These are phyloP conservation scores for Leishmania mexicana DNA, from an alignment of 208 protist species.

Conservation along the genomic window DNA sequence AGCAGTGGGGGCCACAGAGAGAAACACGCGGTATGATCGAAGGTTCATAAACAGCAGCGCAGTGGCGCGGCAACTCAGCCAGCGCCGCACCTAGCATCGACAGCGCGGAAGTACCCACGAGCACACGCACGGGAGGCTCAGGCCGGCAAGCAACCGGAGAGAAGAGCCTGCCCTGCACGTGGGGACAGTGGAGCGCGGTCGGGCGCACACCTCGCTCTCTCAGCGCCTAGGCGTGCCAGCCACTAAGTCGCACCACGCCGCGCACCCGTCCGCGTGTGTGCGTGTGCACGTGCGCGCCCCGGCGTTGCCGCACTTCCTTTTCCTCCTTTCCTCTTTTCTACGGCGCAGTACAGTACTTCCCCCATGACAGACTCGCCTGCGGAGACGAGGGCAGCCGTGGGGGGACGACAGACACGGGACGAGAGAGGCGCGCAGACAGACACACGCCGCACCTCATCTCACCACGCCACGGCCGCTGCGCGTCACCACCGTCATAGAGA, in stretches of 20 bases:
- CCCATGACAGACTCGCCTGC: background rate
- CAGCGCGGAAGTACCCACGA: background rate
- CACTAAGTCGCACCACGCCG: background rate
- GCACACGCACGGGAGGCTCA: background rate
- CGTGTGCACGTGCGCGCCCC: background rate
- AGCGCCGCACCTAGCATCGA: background rate
- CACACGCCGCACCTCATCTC: constrained; percentile 2
- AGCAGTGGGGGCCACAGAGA: background rate
- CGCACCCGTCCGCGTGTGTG: background rate
- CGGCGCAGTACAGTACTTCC: background rate
- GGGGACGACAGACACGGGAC: background rate
- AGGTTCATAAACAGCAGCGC: background rate
- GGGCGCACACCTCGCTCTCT: background rate
- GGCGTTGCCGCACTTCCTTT: background rate
- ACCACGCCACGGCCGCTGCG: background rate
- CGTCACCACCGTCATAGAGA: constrained; percentile 4
- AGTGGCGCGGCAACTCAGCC: background rate
- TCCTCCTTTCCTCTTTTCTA: background rate
- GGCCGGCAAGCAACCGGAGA: background rate
- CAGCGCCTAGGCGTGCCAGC: background rate
- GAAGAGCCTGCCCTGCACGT: too few species aligned
- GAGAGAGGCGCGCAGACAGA: background rate
- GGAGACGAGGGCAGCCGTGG: background rate
- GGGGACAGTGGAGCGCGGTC: background rate
- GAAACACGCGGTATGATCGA: background rate